A percentile compares a stretch with the other conserved stretches of the same genome.
Evolutionary conservation across 495 filamentous ascomycete species (phyloP).

Genomic region (Lentithecium fluviatile): DNA sequence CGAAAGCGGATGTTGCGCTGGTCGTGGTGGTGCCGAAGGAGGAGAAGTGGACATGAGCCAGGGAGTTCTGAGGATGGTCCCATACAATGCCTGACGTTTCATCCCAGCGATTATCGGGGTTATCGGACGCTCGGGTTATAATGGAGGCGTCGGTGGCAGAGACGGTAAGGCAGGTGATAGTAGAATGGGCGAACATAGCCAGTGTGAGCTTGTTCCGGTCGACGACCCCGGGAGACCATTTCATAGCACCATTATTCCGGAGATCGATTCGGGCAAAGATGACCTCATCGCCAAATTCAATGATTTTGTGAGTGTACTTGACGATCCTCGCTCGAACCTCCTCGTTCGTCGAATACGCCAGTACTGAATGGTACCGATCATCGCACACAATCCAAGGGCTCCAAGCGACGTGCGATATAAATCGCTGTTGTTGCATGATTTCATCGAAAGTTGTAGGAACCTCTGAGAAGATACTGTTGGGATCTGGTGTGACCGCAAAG

Average conservation of each 20-base stretch:
- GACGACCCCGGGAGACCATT: constrained; percentile 18
- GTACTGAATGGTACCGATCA: constrained; percentile 38
- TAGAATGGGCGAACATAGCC: constrained; percentile 9
- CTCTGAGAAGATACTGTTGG: not conserved
- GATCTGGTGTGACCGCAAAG: constrained; percentile 13
- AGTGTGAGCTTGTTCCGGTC: constrained; percentile 8
- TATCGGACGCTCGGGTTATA: not conserved
- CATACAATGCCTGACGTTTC: constrained; percentile 28
- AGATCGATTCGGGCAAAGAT: constrained; percentile 13
- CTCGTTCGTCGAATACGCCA: constrained; percentile 41
- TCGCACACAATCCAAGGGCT: constrained; percentile 39
- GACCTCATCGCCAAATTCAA: constrained; percentile 16
- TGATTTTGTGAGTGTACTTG: not conserved
- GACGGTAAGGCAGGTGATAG: constrained; percentile 16
- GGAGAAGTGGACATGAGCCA: constrained; percentile 19
- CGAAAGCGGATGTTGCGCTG: constrained; percentile 12
- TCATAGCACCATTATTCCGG: constrained; percentile 15
- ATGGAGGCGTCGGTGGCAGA: constrained; percentile 14
- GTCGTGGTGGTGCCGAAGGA: constrained; percentile 18
- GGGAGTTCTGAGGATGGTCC: not conserved
- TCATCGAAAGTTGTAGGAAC: constrained; percentile 27
- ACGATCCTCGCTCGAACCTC: constrained; percentile 22
- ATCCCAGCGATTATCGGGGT: constrained; percentile 30
- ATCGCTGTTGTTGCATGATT: constrained; percentile 37
- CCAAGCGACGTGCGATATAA: constrained; percentile 41